phyloP scores from a whole-genome alignment of 352 stramenopile genomes.

The Phytopythium vexans region DNA sequence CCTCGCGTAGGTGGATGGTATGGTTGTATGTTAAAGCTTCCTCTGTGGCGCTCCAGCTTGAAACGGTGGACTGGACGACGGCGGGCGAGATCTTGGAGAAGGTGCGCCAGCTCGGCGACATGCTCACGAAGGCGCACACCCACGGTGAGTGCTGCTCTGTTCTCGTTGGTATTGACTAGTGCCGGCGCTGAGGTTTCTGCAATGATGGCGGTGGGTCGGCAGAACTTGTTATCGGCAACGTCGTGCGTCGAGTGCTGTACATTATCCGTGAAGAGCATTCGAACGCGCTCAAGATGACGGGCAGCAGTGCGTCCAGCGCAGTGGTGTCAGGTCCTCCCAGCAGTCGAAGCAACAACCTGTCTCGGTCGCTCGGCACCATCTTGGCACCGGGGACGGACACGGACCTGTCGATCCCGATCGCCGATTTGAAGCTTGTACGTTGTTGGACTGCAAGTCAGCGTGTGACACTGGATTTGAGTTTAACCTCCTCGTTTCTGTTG shows the following conservation, averaged over 20 bases:
- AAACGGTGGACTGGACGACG: slow-evolving; percentile 77
- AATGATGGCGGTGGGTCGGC: neutral
- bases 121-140: slow-evolving; percentile 80
- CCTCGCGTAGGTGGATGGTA: neutral
- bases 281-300: slow-evolving; percentile 62
- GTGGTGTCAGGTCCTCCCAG: slow-evolving; percentile 12
- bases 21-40: neutral
- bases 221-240: slow-evolving; percentile 88
- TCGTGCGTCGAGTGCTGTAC: slow-evolving; percentile 86
- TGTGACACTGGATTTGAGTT: neutral
- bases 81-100: slow-evolving; percentile 84
- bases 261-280: slow-evolving; percentile 87
- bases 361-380: slow-evolving; percentile 76
- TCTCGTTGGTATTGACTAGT: neutral
- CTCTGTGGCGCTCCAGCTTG: slow-evolving; percentile 32
- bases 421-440: slow-evolving; percentile 74
- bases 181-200: neutral
- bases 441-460: neutral
- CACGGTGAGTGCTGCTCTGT: slow-evolving; percentile 28
- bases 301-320: slow-evolving; percentile 10
- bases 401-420: slow-evolving; percentile 79
- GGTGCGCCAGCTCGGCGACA: slow-evolving; percentile 70
- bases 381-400: slow-evolving; percentile 76
- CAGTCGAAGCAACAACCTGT: slow-evolving; percentile 60
- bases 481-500: neutral